Base-by-base conservation (phyloP, 1,284 basidiomycete species). In the Athelia psychrophila region DNA sequence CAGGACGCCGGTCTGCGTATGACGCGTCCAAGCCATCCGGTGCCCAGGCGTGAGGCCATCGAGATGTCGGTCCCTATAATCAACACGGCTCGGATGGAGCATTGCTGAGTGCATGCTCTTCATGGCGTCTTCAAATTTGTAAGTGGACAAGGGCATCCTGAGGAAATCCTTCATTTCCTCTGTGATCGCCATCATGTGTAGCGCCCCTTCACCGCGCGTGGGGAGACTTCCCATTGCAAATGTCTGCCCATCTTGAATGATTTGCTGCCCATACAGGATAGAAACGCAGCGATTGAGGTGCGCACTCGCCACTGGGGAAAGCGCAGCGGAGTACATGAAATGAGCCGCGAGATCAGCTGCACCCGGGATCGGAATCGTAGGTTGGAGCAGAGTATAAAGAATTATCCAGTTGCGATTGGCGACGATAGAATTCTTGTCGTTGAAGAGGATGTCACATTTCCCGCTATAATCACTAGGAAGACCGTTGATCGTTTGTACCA, bases 1-100 rank as follows among this genome's bases (percentile, higher is more conserved):
- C 8, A 77, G 60, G 10, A 75, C 60, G 0, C 74, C 75, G 12
- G 65, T 70, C 51, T 71, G 59, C 60, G 72, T 70, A 56, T 69
- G 72, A 4, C 60, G 64, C 44, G 62, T 57, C 42, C 72, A 67
- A 2, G 69, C 64, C 35, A 72, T 52, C 3, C 74, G 66, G 58
- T 76, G 75, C 2, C 60, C 54, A 1, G 73, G 72, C 30, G 60
- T 59, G 25, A 77, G 58, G 35, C 56, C 61, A 15, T 60, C 61
- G 18, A 73, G 55, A 47, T 68, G 57, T 44, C 66, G 65, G 24
- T 75, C 67, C 20, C 66, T 62, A 30, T 70, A 64, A 49, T 76
- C 74, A 25, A 66, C 51, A 24, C 63, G 62, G 40, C 62, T 55
- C 25, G 65, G 59, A 30, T 64, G 64, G 23, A 64, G 59, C 45